phyloP scores from a whole-genome alignment of 805 yeast genomes.

The Sporopachydermia lactativora region DNA sequence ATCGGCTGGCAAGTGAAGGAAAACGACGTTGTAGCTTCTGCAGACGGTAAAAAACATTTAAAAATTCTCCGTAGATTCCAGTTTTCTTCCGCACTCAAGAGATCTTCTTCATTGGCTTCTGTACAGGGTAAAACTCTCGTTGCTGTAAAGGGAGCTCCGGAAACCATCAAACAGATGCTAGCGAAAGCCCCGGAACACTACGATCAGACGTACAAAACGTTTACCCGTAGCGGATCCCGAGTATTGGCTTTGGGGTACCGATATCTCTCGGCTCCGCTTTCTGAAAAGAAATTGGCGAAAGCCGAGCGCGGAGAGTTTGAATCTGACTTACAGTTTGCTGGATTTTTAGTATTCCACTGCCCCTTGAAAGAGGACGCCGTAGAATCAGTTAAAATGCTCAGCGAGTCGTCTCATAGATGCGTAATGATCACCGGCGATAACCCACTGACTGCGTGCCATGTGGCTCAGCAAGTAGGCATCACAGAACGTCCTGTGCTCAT shows the following conservation, averaged over 20 bases:
- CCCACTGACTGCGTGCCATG: conserved; percentile 96
- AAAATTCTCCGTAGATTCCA: conserved; percentile 87
- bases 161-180: conserved; percentile 75
- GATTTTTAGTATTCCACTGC: conserved; percentile 93
- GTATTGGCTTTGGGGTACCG: conserved; percentile 93
- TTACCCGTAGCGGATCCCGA: conserved; percentile 91
- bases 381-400: conserved; percentile 81
- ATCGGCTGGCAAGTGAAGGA: conserved; percentile 73
- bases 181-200: conserved; percentile 57
- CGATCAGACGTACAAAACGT: conserved; percentile 76
- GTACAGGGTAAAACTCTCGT: conserved; percentile 42
- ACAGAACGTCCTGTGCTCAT: conserved; percentile 75
- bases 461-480: conserved; percentile 85
- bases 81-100: conserved; percentile 88
- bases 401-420: conserved; percentile 89
- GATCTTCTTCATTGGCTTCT: conserved; percentile 75
- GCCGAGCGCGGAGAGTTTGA: conserved; percentile 69
- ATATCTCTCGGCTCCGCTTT: conserved; percentile 36
- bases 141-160: conserved; percentile 97
- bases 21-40: conserved; percentile 53
- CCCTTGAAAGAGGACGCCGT: conserved; percentile 91
- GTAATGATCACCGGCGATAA: conserved; percentile 99
- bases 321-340: conserved; percentile 62
- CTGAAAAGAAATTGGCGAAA: conserved; percentile 37
- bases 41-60: conserved; percentile 27